phyloP scores from a whole-genome alignment of 371 early-diverging fungal genomes.

The Gilbertella persicaria region DNA sequence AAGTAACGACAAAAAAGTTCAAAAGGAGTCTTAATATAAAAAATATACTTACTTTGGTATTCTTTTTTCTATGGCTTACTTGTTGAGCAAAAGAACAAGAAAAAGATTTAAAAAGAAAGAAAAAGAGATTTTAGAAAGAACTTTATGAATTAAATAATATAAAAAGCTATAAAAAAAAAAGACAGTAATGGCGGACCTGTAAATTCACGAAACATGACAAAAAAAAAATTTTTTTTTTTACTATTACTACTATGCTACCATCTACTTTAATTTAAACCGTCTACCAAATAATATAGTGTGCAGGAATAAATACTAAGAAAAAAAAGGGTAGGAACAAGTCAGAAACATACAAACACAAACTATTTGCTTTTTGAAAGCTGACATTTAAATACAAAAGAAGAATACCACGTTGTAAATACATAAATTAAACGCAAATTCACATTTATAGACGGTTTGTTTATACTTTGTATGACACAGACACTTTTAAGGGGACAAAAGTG shows the following conservation, averaged over 20 bases:
- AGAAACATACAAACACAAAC: not conserved
- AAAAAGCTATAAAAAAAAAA: slow-evolving; percentile 4
- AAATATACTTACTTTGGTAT: not conserved
- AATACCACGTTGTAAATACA: slow-evolving; percentile 4
- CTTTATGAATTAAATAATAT: slow-evolving; percentile 5
- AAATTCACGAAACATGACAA: slow-evolving; percentile 12
- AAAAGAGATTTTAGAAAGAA: slow-evolving; percentile 9
- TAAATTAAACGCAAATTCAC: too few species aligned
- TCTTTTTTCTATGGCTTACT: not conserved
- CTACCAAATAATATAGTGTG: too few species aligned
- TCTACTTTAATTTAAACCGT: too few species aligned
- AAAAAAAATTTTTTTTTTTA: slow-evolving; percentile 3
- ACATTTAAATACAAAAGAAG: slow-evolving; percentile 8
- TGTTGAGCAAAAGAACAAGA: not conserved
- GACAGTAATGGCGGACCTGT: slow-evolving; percentile 5
- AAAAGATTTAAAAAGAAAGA: slow-evolving; percentile 4
- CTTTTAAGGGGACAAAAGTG: slow-evolving; percentile 3
- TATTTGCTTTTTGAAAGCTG: slow-evolving; percentile 8
- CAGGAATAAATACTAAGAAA: too few species aligned
- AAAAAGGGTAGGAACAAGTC: not conserved
- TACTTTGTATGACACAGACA: slow-evolving; percentile 4
- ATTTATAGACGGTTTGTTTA: not conserved
- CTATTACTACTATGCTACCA: too few species aligned
- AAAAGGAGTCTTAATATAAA: slow-evolving; percentile 15
- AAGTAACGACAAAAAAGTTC: slow-evolving; percentile 8